Base-by-base conservation (phyloP, 331 rosid species). In the Quercus lobata region DNA sequence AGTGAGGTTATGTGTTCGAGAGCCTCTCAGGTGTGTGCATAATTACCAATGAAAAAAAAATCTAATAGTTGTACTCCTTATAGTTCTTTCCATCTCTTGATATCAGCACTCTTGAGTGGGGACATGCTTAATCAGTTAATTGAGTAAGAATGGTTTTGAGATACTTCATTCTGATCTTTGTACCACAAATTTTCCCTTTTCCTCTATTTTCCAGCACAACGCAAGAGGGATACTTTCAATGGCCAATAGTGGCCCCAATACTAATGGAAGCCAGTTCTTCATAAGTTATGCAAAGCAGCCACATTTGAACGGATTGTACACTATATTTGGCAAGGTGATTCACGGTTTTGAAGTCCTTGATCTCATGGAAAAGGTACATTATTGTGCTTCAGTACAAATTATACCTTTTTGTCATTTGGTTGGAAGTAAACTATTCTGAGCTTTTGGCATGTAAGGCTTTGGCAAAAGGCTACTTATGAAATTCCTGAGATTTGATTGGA, bases 271-370 rank as follows among this genome's bases (percentile, higher is more conserved):
- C 69, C 99, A 91, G 81, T 95, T 95, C 90, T 95, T 93, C 84
- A 29, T 91, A 70, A 34, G 75, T 41, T 95, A 90, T 56, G 99
- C 94, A 17, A 95, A 95, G 79, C 97, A 90, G 78, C 98, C 99
- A 19, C 99, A 95, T 88, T 84, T 93, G 72, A 95, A 95, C 83
- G 96, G 98, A 24, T 71, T 88, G 58, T 91, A 95, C 79, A 93
- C 98, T 17, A 86, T 93, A 63, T 93, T 95, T 83, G 99, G 99
- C 24, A 85, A 86, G 84, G 99, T 93, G 5, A 95, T 95, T 69
- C 99, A 95, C 83, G 98, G 99, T 57, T 95, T 95, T 78, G 99
- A 95, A 90, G 96, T 95, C 69, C 94, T 95, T 73, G 98, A 95
- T 84, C 85, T 95, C 83, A 95, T 95, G 98, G 99, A 95, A 87